Evolutionary conservation across 192 early-diverging fungal species (phyloP).

Genomic region (Haplosporangium gracile): DNA sequence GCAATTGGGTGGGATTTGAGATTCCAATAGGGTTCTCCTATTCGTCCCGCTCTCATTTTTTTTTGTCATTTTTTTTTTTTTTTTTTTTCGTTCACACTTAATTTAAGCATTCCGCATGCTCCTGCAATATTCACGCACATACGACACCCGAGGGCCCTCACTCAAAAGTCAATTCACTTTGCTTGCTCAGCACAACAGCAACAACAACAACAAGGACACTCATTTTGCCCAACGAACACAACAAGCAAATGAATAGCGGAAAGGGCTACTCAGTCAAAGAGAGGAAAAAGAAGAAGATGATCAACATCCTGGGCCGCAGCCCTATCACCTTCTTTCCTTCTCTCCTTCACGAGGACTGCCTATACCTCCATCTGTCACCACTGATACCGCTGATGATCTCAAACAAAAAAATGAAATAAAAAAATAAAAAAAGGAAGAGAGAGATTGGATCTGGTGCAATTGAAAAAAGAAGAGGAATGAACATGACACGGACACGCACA

Average conservation of each 20-base stretch:
- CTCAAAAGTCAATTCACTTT: background rate
- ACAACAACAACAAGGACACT: background rate
- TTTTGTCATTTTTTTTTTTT: background rate
- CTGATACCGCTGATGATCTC: background rate
- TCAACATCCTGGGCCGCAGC: too few species aligned
- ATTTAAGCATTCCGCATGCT: slow-evolving; percentile 7
- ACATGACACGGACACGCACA: background rate
- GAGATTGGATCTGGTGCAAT: background rate
- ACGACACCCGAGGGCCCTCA: background rate
- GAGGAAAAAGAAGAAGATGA: too few species aligned
- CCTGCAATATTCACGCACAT: background rate
- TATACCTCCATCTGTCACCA: too few species aligned
- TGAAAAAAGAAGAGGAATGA: background rate
- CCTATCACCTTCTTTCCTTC: background rate
- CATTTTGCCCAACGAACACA: background rate
- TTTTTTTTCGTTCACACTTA: background rate
- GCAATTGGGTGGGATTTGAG: background rate
- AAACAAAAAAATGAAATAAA: background rate
- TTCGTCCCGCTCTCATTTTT: background rate
- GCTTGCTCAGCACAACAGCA: background rate
- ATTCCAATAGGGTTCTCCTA: slow-evolving; percentile 1
- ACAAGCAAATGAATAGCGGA: background rate
- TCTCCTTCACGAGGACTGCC: background rate
- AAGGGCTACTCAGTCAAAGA: background rate
- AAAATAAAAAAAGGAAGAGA: background rate